These are phyloP conservation scores for Blastobotrys aristatus DNA, from an alignment of 1,139 yeast genomes.

Conservation along the genomic window DNA sequence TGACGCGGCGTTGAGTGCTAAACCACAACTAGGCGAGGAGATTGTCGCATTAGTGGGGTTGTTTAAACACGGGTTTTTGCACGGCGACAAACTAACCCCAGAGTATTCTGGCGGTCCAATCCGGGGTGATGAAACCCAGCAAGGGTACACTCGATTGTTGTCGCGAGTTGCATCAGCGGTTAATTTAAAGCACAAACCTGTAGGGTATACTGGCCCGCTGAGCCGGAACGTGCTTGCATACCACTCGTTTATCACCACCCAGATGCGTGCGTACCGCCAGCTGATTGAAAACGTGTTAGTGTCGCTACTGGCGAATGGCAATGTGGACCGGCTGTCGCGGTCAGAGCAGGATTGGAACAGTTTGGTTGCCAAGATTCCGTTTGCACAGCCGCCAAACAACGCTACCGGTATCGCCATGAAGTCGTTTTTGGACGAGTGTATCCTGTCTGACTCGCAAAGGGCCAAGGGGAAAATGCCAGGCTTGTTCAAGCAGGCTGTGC, in stretches of 20 bases:
- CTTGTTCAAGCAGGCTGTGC: slow-evolving; percentile 31
- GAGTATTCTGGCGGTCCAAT: slow-evolving; percentile 8
- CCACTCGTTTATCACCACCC: slow-evolving; percentile 58
- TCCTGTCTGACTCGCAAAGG: slow-evolving; percentile 20
- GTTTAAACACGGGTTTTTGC: slow-evolving; percentile 28
- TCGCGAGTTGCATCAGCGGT: slow-evolving; percentile 57
- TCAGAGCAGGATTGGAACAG: slow-evolving; percentile 52
- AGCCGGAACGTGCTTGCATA: slow-evolving; percentile 59
- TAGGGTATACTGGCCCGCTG: slow-evolving; percentile 65
- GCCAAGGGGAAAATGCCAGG: slow-evolving; percentile 19
- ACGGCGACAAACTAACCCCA: slow-evolving; percentile 17
- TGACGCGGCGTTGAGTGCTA: slow-evolving; percentile 31
- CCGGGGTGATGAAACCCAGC: slow-evolving; percentile 21
- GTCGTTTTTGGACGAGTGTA: slow-evolving; percentile 34
- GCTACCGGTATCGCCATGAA: slow-evolving; percentile 39
- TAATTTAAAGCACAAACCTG: slow-evolving; percentile 50
- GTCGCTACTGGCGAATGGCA: slow-evolving; percentile 53
- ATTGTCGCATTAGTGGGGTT: slow-evolving; percentile 29
- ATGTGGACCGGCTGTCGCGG: slow-evolving; percentile 39
- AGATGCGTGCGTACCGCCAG: slow-evolving; percentile 49
- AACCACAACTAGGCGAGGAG: slow-evolving; percentile 30
- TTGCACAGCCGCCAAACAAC: slow-evolving; percentile 43
- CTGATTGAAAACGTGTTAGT: slow-evolving; percentile 50
- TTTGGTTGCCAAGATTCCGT: slow-evolving; percentile 58
- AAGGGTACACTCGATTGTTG: slow-evolving; percentile 44